Base-by-base conservation (phyloP, 2,329 filamentous ascomycete species). In the Colletotrichum euphorbiae region DNA sequence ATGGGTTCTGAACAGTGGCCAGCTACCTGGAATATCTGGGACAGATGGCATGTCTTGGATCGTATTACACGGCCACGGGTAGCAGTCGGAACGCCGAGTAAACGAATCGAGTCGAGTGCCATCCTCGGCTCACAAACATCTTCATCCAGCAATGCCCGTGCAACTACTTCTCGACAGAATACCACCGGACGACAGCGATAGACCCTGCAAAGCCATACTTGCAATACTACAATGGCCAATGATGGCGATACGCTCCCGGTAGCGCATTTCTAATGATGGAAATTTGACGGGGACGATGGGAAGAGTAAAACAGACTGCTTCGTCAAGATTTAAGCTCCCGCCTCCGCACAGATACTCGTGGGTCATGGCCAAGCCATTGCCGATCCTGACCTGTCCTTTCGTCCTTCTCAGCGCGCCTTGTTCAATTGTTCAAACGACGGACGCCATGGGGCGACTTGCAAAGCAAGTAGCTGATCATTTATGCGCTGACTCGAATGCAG, bases 341-440 rank as follows among this genome's bases (percentile, higher is more conserved):
- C 54, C 45, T 59, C 65, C 48, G 61, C 65, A 68, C 46, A 51
- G 52, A 64, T 67, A 21, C 28, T 54, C 46, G 42, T 55, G 38
- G 24, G 12, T 48, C 42, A 52, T 54, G 62, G 38, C 58, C 48
- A 54, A 38, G 28, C 52, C 52, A 43, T 33, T 54, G 19, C 54
- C 54, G 43, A 46, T 46, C 24, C 36, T 21, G 48, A n/a, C 40
- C 50, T 33, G 11, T 40, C 40, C 40, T 21, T 43, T 33, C 28
- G 17, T 40, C 36, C 46, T n/a, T 46, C 40, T 59, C 28, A 54
- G 46, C n/a, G 36, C 42, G 55, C 61, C 65, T 54, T 59, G 48
- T 65, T 65, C 61, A 54, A 61, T 54, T 59, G 48, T 65, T 65
- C 61, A 54, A 61, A 68, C 65, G 65, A 59, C 65, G 61, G 33